Evolutionary conservation across 2,329 filamentous ascomycete genomes (phyloP).

Genomic region (Fusarium zealandicum): DNA sequence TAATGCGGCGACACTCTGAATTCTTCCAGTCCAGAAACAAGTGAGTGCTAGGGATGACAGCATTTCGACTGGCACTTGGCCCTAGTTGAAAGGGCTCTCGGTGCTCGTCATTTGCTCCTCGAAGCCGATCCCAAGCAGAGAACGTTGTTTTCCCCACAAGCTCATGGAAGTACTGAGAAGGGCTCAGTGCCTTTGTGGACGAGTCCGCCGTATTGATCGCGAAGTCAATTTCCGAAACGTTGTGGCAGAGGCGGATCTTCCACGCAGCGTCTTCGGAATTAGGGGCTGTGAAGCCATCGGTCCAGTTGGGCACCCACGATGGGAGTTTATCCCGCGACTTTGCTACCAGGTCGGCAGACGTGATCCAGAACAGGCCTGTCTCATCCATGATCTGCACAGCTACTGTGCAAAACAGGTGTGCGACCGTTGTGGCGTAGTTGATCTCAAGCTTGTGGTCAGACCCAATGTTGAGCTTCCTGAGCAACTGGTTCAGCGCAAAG

Average conservation of each 20-base stretch:
- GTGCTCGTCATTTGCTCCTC: neutral
- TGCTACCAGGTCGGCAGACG: constrained; percentile 20
- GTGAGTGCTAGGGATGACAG: neutral
- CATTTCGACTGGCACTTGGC: neutral
- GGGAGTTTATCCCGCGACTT: constrained; percentile 32
- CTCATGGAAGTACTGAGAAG: constrained; percentile 10
- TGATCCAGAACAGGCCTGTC: constrained; percentile 34
- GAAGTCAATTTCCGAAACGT: constrained; percentile 14
- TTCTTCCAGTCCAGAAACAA: constrained; percentile 15
- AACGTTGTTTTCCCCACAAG: neutral
- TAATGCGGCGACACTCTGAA: constrained; percentile 6
- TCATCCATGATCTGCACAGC: constrained; percentile 22
- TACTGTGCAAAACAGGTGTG: constrained; percentile 18
- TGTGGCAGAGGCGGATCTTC: constrained; percentile 33
- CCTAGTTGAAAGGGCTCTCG: neutral
- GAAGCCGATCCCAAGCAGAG: neutral
- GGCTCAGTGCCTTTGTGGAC: neutral
- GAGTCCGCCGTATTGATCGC: neutral
- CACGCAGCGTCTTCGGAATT: constrained; percentile 13
- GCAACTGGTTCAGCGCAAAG: constrained; percentile 19
- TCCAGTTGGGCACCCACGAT: constrained; percentile 36
- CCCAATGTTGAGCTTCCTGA: constrained; percentile 14
- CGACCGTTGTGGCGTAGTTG: constrained; percentile 15
- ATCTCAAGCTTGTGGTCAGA: neutral
- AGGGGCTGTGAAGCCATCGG: constrained; percentile 16